Conservation (phyloP, 2,329 filamentous ascomycete genomes). For the Neofusicoccum cordaticola region DNA sequence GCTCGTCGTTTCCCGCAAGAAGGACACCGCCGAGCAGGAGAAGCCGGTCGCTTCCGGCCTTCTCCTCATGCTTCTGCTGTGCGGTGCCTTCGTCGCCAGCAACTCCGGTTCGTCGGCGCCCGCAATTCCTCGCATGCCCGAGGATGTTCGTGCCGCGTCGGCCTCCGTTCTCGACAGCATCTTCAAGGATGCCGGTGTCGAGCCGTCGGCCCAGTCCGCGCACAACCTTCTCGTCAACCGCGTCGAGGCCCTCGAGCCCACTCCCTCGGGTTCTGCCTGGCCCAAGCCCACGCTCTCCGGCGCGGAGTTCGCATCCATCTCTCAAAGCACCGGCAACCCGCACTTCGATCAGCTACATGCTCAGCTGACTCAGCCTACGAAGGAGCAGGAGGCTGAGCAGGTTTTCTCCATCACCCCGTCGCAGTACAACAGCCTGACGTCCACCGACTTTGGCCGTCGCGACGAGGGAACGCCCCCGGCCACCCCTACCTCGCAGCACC, state of each 20-base stretch:
- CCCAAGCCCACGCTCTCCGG: conserved; percentile 36
- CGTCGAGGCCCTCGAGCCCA: conserved; percentile 39
- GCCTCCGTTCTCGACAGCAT: conserved; percentile 76
- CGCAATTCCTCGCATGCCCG: conserved; percentile 72
- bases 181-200: conserved; percentile 73
- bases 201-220: conserved; percentile 35
- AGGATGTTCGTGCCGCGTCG: conserved; percentile 76
- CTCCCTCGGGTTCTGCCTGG: conserved; percentile 36
- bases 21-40: conserved; percentile 41
- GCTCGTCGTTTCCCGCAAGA: conserved; percentile 42
- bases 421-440: conserved; percentile 84
- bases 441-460: conserved; percentile 64
- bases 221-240: conserved; percentile 52
- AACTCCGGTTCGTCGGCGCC: conserved; percentile 70
- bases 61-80: conserved; percentile 92
- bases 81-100: conserved; percentile 92
- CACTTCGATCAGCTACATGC: conserved; percentile 41
- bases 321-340: conserved; percentile 25
- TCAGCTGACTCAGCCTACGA: conserved; percentile 59
- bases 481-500: conserved; percentile 47
- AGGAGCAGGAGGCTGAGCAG: conserved; percentile 84
- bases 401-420: conserved; percentile 80
- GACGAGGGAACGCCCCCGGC: conserved; percentile 37
- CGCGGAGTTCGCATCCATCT: conserved; percentile 35
- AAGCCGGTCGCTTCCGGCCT: conserved; percentile 73